Base-by-base conservation (phyloP, 257 asterid genomes). In the Hygrophila difformis region DNA sequence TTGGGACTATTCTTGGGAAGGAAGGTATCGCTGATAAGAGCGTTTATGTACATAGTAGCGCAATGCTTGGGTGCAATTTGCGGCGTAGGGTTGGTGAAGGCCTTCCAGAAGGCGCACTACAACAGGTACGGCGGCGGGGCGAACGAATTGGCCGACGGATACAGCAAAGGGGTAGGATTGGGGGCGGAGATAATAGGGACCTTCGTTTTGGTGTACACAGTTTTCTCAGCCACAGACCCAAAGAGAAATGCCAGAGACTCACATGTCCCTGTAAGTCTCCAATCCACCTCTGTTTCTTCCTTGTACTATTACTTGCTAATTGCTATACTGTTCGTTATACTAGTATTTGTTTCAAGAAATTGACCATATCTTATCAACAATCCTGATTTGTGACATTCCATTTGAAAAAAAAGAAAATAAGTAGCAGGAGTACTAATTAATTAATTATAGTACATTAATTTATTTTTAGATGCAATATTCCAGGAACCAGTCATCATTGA, bases 131-230 rank as follows among this genome's bases (percentile, higher is more conserved):
- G 88, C 19, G 94, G 94, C 10, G 94, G 94, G 23, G 77, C 81
- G 3, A 80, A 84, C 64, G 18, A 6, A 1, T 66, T 84, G 0
- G 61, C 53, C 40, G 40, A 13, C 9, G 94, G 86, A 0, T 80
- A 79, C 81, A 84, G 44, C 74, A 75, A 51, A 13, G 94, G 93
- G 8, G 68, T 67, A 0, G 94, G 88, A 0, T 47, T 84, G 46
- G 94, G 94, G 3, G 94, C 93, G 22, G 94, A 84, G 69, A 84
- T 84, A 20, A 75, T 84, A 19, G 94, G 94, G 1, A 84, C 94
- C 18, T 84, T 84, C 34, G 85, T 84, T 1, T 72, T 84, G 49
- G 94, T 84, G 17, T 84, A 84, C 85, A 79, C 94, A 12, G 94
- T 84, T 20, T 84, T 84, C 81, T 68, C 94, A 0, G 94, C 94